Evolutionary conservation across 78 protist species (phyloP).

Genomic region (Pigoraptor vietnamica): DNA sequence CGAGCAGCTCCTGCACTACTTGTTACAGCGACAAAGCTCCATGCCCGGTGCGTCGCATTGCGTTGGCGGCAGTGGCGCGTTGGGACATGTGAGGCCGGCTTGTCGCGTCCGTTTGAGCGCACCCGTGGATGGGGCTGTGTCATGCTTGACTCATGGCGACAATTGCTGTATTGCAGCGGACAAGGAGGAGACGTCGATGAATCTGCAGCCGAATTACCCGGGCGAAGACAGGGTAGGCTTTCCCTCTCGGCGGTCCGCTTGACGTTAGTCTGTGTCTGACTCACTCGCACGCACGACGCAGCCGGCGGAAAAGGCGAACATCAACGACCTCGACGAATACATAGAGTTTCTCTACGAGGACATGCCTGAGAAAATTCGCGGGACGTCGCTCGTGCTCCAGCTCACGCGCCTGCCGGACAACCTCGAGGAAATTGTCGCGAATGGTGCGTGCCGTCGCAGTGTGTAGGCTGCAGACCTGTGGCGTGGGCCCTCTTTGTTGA

Average conservation of each 20-base stretch:
- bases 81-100: too few species aligned
- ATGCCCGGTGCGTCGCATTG: neutral
- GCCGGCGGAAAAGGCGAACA: neutral
- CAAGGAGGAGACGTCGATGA: neutral
- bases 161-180: neutral
- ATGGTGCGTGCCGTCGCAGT: neutral
- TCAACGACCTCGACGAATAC: neutral
- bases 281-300: too few species aligned
- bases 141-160: neutral
- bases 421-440: neutral
- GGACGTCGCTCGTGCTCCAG: neutral
- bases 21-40: neutral
- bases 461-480: neutral
- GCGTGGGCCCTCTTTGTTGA: too few species aligned
- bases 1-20: neutral
- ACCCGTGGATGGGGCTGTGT: neutral
- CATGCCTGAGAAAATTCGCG: neutral
- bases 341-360: neutral
- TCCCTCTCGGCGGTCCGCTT: neutral
- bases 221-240: neutral
- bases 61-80: too few species aligned
- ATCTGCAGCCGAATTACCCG: neutral
- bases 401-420: neutral
- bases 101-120: too few species aligned
- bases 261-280: too few species aligned